Base-by-base conservation (phyloP, 2,329 filamentous ascomycete species). In the Fusarium ambrosium region DNA sequence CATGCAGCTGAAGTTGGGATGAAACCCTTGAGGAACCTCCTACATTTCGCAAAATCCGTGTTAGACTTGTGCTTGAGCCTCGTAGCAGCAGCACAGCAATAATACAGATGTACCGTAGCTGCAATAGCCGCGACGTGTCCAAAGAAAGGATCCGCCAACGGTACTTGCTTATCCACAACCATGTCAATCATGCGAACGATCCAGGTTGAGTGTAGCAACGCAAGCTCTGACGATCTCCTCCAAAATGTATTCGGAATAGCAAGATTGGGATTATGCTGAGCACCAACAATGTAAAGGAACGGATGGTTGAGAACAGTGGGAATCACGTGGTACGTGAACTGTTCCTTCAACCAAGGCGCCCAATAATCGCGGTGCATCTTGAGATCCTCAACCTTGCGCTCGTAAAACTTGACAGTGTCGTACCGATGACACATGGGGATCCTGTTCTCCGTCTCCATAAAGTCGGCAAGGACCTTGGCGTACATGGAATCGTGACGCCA, bases 171-270 rank as follows among this genome's bases (percentile, higher is more conserved):
- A 64, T 88, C 86, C 2, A 85, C 80, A 1, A 87, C 85, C 87
- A 89, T 88, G 58, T 88, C 87, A 41, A 89, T 88, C 78, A 89
- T 84, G 4, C 87, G 84, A 16, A 87, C 86, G 45, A 89, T 85
- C 87, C 87, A 89, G 0, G 87, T 89, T 2, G 86, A 84, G 58
- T 89, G 87, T 3, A 89, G 78, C 1, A 89, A 77, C 0, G 87
- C 87, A 14, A 87, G 77, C 72, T 89, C 87, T 0, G 86, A 88
- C 0, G 87, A 88, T 4, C 86, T 79, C 45, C 86, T 82, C 87
- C 87, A 89, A 66, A 89, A 89, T 0, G 86, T 87, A 65, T 89
- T 89, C 0, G 87, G 87, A 7, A 88, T 88, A 0, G 85, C 85
- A 32, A 88, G 77, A 56, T 88, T 88, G 4, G 85, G 83, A 60